Percentiles rank a stretch among this genome's conserved stretches.
phyloP scores from a whole-genome alignment of 2,329 filamentous ascomycete species.

The Diaporthe capsici region DNA sequence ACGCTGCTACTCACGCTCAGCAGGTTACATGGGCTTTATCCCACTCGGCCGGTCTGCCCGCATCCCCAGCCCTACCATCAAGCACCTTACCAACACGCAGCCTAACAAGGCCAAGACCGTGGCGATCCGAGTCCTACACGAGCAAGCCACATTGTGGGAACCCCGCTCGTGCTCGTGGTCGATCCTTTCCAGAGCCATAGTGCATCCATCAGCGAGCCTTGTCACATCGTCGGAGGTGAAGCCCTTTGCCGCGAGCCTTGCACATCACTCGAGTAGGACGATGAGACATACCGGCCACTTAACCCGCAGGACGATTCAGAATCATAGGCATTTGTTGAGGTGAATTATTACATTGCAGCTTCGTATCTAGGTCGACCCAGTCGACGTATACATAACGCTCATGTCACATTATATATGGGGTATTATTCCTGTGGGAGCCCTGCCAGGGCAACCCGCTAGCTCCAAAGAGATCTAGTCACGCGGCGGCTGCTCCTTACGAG shows the following conservation, averaged over 20 bases:
- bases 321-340: not conserved
- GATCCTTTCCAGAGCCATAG: not conserved
- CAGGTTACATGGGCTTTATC: not conserved
- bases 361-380: constrained; percentile 12
- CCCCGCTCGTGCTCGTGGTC: not conserved
- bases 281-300: not conserved
- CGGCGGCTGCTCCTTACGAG: not conserved
- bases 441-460: not conserved
- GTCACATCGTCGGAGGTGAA: not conserved
- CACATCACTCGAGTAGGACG: too few relatives aligned
- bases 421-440: not conserved
- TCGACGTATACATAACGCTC: constrained; percentile 6
- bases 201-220: not conserved
- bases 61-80: not conserved
- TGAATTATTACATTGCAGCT: constrained; percentile 7
- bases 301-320: not conserved
- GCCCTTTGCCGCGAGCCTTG: not conserved
- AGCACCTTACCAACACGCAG: too few relatives aligned
- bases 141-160: not conserved
- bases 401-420: constrained; percentile 25
- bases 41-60: not conserved
- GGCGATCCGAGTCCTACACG: not conserved
- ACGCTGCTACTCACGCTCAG: too few relatives aligned
- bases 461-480: not conserved
- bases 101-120: not conserved